Evolutionary conservation across 1,139 yeast genomes (phyloP).

Genomic region (Geotrichum bryndzae): DNA sequence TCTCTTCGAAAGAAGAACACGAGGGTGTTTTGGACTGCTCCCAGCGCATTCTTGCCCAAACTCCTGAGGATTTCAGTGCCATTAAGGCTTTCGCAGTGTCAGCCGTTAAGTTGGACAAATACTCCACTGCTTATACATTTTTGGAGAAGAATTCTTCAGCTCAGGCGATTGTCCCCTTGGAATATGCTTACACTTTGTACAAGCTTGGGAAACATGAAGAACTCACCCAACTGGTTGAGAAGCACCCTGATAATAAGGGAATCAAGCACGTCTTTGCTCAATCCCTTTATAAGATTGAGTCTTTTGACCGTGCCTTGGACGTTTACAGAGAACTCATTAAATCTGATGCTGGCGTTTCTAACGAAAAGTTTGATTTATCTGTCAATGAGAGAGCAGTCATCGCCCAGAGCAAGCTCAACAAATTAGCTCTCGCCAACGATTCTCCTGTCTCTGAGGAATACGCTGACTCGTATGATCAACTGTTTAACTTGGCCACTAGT

Average conservation of each 20-base stretch:
- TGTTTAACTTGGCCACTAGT: slow-evolving; percentile 65
- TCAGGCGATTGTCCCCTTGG: slow-evolving; percentile 32
- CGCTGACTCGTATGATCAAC: slow-evolving; percentile 46
- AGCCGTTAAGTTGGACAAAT: slow-evolving; percentile 65
- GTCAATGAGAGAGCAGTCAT: slow-evolving; percentile 66
- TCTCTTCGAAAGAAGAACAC: slow-evolving; percentile 44
- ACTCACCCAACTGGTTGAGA: slow-evolving; percentile 34
- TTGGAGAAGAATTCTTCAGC: slow-evolving; percentile 18
- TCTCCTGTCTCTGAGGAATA: slow-evolving; percentile 17
- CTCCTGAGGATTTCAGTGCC: slow-evolving; percentile 47
- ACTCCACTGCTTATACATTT: slow-evolving; percentile 49
- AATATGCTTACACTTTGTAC: slow-evolving; percentile 65
- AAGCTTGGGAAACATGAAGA: slow-evolving; percentile 51
- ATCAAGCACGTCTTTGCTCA: slow-evolving; percentile 78
- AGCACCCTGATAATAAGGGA: slow-evolving; percentile 41
- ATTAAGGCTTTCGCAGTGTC: slow-evolving; percentile 61
- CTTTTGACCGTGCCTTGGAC: slow-evolving; percentile 47
- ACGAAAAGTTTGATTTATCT: slow-evolving; percentile 51
- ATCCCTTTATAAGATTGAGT: slow-evolving; percentile 62
- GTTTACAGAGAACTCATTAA: slow-evolving; percentile 48
- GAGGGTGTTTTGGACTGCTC: slow-evolving; percentile 44
- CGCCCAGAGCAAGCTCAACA: slow-evolving; percentile 42
- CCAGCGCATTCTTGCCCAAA: slow-evolving; percentile 38
- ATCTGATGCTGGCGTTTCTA: slow-evolving; percentile 20
- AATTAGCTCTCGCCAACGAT: slow-evolving; percentile 14